Percentiles rank a stretch among this genome's conserved stretches.
Conservation (phyloP, 371 early-diverging fungal species). For the Mucor mucedo region DNA sequence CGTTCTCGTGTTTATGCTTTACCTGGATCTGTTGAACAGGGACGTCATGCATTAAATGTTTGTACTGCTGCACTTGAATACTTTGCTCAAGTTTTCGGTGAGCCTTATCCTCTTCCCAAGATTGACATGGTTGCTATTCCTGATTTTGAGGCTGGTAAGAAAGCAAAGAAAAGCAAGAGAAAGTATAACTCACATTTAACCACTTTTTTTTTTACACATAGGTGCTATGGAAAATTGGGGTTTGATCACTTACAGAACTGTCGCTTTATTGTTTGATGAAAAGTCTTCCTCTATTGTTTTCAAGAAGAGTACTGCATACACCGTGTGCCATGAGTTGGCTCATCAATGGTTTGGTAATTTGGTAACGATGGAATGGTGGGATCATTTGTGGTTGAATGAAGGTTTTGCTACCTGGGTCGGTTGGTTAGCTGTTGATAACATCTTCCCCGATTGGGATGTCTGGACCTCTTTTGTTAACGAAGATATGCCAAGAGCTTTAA, state of each 20-base stretch:
- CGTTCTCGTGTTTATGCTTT: slow-evolving; percentile 82
- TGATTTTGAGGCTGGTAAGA: slow-evolving; percentile 77
- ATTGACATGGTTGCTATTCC: slow-evolving; percentile 91
- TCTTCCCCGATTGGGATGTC: slow-evolving; percentile 81
- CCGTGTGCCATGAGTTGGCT: slow-evolving; percentile 92
- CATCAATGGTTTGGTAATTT: slow-evolving; percentile 97
- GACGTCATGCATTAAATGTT: slow-evolving; percentile 79
- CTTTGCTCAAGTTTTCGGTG: slow-evolving; percentile 86
- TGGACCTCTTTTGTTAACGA: slow-evolving; percentile 82
- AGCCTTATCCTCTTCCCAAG: slow-evolving; percentile 87
- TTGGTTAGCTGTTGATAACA: slow-evolving; percentile 77
- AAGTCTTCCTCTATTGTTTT: slow-evolving; percentile 68
- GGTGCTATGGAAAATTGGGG: slow-evolving; percentile 94
- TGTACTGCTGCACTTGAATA: slow-evolving; percentile 73
- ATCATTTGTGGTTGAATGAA: slow-evolving; percentile 94
- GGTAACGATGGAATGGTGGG: slow-evolving; percentile 87
- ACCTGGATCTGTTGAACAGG: slow-evolving; percentile 72
- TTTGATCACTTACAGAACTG: slow-evolving; percentile 85
- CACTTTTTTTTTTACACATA: neutral
- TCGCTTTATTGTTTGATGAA: slow-evolving; percentile 77
- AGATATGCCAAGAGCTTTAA: slow-evolving; percentile 75
- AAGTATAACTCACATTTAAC: no score
- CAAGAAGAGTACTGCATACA: slow-evolving; percentile 84
- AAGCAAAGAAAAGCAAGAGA: no score
- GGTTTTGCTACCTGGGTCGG: slow-evolving; percentile 96